Conservation (phyloP, 2,329 filamentous ascomycete genomes). For the Pseudopyricularia cyperi region DNA sequence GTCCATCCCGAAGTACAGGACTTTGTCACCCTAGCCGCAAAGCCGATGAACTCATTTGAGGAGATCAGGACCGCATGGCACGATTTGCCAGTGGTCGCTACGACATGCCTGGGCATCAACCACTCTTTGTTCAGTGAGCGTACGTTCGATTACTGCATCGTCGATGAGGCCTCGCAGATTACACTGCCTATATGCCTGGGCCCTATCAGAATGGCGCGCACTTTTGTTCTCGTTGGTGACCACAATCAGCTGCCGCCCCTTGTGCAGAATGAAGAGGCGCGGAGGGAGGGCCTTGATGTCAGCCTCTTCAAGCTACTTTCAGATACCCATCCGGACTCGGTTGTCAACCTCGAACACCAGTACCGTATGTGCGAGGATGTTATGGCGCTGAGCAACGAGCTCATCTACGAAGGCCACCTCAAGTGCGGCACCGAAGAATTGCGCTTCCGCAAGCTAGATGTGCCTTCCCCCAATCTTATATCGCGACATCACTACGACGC, state of each 20-base stretch:
- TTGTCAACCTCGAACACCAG: constrained; percentile 87
- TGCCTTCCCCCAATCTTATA: constrained; percentile 54
- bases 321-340: constrained; percentile 73
- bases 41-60: constrained; percentile 64
- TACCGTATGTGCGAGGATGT: constrained; percentile 98
- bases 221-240: constrained; percentile 90
- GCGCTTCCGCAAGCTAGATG: constrained; percentile 51
- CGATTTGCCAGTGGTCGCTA: constrained; percentile 78
- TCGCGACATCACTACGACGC: constrained; percentile 45
- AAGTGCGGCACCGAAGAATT: constrained; percentile 77
- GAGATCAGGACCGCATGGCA: constrained; percentile 78
- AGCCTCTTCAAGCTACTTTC: constrained; percentile 90
- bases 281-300: constrained; percentile 75
- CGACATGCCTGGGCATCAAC: constrained; percentile 84
- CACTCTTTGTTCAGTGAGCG: constrained; percentile 81
- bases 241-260: constrained; percentile 92
- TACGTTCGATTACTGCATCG: constrained; percentile 94
- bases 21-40: constrained; percentile 68
- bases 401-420: constrained; percentile 84
- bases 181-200: constrained; percentile 90
- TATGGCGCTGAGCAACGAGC: constrained; percentile 81
- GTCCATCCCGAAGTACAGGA: constrained; percentile 77
- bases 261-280: constrained; percentile 82
- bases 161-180: constrained; percentile 96
- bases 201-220: constrained; percentile 82